phyloP scores from a whole-genome alignment of 2,329 filamentous ascomycete species.

The Sclerotinia glacialis region DNA sequence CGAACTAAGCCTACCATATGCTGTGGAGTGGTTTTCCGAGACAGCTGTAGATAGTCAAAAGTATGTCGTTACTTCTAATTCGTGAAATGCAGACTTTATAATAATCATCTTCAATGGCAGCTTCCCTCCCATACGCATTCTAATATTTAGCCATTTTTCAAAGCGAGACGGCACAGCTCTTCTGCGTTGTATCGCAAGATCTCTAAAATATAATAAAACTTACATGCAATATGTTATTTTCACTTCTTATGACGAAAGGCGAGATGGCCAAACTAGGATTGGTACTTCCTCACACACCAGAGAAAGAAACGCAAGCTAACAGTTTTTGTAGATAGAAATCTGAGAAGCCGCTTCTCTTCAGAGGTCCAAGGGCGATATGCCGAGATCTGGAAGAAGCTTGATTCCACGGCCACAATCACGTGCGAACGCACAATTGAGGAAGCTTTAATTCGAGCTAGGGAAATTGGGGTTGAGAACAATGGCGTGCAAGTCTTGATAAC shows the following conservation, averaged over 20 bases:
- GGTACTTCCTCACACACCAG: slow-evolving; percentile 8
- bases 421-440: slow-evolving; percentile 53
- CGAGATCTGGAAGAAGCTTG: slow-evolving; percentile 24
- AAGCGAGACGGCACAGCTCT: slow-evolving; percentile 21
- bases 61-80: slow-evolving; percentile 31
- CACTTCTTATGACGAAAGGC: slow-evolving; percentile 20
- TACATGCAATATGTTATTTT: slow-evolving; percentile 27
- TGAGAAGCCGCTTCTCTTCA: not conserved
- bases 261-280: not conserved
- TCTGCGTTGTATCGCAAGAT: slow-evolving; percentile 18
- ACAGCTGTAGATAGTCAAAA: slow-evolving; percentile 20
- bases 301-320: not conserved
- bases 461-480: slow-evolving; percentile 35
- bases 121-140: slow-evolving; percentile 17
- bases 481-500: slow-evolving; percentile 47
- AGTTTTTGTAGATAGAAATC: slow-evolving; percentile 18
- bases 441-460: slow-evolving; percentile 48
- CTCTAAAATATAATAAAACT: slow-evolving; percentile 19
- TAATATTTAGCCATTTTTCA: slow-evolving; percentile 26
- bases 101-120: slow-evolving; percentile 46
- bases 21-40: slow-evolving; percentile 71
- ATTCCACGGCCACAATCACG: slow-evolving; percentile 25
- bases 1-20: slow-evolving; percentile 76
- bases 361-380: slow-evolving; percentile 17
- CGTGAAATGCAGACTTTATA: slow-evolving; percentile 69